phyloP scores from a whole-genome alignment of 169 alveolate species.

The Plasmodium adleri region DNA sequence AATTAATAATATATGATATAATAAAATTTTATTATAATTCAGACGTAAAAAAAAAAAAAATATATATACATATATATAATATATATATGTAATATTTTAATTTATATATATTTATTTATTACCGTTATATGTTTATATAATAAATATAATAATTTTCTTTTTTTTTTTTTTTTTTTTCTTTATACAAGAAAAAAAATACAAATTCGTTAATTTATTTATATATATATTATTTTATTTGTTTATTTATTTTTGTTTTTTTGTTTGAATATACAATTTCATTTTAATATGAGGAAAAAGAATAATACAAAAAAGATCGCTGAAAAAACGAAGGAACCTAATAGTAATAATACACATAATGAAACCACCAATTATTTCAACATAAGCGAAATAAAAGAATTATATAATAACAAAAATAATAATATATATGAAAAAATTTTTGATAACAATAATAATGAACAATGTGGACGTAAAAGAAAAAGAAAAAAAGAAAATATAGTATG shows the following conservation, averaged over 20 bases:
- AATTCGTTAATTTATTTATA: too few relatives aligned
- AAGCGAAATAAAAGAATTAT: conserved; percentile 38
- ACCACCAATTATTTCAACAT: conserved; percentile 43
- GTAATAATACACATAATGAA: conserved; percentile 25
- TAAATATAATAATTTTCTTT: too few relatives aligned
- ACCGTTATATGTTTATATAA: too few relatives aligned
- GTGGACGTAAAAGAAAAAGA: conserved; percentile 16
- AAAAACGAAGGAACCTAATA: conserved; percentile 7
- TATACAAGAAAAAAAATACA: too few relatives aligned
- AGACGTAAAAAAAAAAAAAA: too few relatives aligned
- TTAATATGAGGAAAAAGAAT: conserved; percentile 37
- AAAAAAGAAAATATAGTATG: conserved; percentile 21
- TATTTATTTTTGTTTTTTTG: too few relatives aligned
- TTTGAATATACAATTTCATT: not conserved
- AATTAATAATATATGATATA: too few relatives aligned
- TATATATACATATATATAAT: too few relatives aligned
- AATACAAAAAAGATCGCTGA: conserved; percentile 8
- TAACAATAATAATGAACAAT: not conserved
- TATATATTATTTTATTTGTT: not conserved
- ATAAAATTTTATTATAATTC: too few relatives aligned
- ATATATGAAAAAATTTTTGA: conserved; percentile 52
- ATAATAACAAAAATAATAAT: conserved; percentile 12
- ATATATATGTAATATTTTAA: too few relatives aligned
- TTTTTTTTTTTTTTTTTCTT: too few relatives aligned
- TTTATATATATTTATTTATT: too few relatives aligned